These are phyloP conservation scores for Cystofilobasidium bisporidii DNA, from an alignment of 768 basidiomycete species.

Conservation along the genomic window DNA sequence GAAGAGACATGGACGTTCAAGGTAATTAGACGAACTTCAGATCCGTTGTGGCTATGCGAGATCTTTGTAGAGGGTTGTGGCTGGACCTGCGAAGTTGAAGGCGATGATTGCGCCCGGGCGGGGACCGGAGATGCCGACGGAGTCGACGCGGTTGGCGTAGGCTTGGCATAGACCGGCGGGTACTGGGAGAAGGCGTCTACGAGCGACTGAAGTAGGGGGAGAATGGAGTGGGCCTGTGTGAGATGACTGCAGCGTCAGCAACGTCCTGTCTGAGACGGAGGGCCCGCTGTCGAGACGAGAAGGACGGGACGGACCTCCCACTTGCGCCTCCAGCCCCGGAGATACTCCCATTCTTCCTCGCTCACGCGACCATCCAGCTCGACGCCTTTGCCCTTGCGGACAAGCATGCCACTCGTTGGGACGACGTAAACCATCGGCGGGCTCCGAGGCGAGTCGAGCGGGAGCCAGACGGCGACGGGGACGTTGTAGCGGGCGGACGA, in stretches of 20 bases:
- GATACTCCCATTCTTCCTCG: slow-evolving; percentile 48
- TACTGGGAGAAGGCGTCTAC: slow-evolving; percentile 70
- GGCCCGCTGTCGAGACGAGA: neutral
- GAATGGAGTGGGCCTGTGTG: slow-evolving; percentile 63
- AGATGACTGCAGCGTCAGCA: neutral
- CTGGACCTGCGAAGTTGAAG: slow-evolving; percentile 15
- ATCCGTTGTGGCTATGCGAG: neutral
- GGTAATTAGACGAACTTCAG: neutral
- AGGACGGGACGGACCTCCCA: slow-evolving; percentile 54
- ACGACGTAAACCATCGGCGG: slow-evolving; percentile 86
- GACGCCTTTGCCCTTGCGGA: slow-evolving; percentile 62
- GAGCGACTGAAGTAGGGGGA: slow-evolving; percentile 62
- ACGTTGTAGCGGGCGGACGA: slow-evolving; percentile 77
- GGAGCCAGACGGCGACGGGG: slow-evolving; percentile 79
- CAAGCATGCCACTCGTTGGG: slow-evolving; percentile 81
- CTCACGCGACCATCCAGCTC: slow-evolving; percentile 70
- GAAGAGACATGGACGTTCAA: no score
- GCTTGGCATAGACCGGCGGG: slow-evolving; percentile 85
- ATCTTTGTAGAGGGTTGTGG: neutral
- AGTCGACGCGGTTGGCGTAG: slow-evolving; percentile 40
- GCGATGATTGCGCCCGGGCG: slow-evolving; percentile 29
- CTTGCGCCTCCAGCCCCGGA: slow-evolving; percentile 69
- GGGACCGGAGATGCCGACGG: slow-evolving; percentile 4
- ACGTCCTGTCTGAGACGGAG: no score
- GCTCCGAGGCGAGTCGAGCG: slow-evolving; percentile 67